These are phyloP conservation scores for Fusarium mundagurra DNA, from an alignment of 2,329 filamentous ascomycete species.

Conservation along the genomic window DNA sequence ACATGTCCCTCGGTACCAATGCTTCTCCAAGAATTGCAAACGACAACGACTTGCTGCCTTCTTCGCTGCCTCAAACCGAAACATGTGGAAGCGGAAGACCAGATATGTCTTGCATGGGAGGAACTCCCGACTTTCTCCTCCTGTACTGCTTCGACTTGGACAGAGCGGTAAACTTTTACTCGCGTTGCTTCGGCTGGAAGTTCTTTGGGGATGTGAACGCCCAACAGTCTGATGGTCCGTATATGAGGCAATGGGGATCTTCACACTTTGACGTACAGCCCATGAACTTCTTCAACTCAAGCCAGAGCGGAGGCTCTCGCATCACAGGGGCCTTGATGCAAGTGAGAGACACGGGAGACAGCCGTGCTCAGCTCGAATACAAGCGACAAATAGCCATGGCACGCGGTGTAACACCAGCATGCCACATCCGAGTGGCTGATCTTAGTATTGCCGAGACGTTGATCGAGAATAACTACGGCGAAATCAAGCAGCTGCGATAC, in stretches of 20 bases:
- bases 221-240: constrained; percentile 8
- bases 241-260: constrained; percentile 36
- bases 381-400: constrained; percentile 27
- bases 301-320: constrained; percentile 4
- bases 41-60: constrained; percentile 17
- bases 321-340: constrained; percentile 38
- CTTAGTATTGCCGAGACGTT: constrained; percentile 35
- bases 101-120: constrained; percentile 9
- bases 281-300: constrained; percentile 41
- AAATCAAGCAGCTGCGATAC: constrained; percentile 37
- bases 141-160: constrained; percentile 37
- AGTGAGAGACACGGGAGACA: constrained; percentile 14
- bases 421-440: constrained; percentile 41
- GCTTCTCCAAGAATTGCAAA: constrained; percentile 4
- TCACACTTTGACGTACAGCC: constrained; percentile 36
- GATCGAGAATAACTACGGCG: constrained; percentile 32
- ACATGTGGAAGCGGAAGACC: constrained; percentile 15
- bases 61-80: constrained; percentile 11
- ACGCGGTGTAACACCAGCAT: constrained; percentile 22
- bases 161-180: constrained; percentile 38
- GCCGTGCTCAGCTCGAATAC: constrained; percentile 21
- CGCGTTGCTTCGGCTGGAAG: constrained; percentile 38
- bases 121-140: constrained; percentile 38
- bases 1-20: constrained; percentile 1
- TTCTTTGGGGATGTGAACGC: constrained; percentile 39